phyloP scores from a whole-genome alignment of 306 rosid species.

The Mimosa pudica region DNA sequence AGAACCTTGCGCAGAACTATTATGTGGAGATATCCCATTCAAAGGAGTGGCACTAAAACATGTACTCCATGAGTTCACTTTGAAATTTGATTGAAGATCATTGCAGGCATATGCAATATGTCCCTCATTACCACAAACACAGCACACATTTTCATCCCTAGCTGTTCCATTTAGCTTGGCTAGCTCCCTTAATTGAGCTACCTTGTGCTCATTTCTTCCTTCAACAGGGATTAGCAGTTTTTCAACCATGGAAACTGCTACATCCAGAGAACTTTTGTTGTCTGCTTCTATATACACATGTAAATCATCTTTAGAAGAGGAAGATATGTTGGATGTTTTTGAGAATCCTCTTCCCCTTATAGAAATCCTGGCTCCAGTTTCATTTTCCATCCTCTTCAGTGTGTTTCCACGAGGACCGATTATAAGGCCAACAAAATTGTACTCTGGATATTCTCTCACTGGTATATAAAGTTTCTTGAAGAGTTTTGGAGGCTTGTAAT shows the following conservation, averaged over 20 bases:
- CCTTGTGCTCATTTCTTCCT: slow-evolving; percentile 35
- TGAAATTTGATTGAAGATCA: slow-evolving; percentile 19
- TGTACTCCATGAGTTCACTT: not conserved
- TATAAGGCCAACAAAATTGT: slow-evolving; percentile 65
- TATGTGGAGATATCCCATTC: slow-evolving; percentile 14
- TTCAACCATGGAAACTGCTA: slow-evolving; percentile 34
- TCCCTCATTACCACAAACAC: slow-evolving; percentile 22
- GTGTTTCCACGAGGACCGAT: slow-evolving; percentile 80
- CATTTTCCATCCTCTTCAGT: slow-evolving; percentile 70
- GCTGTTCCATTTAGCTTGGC: slow-evolving; percentile 21
- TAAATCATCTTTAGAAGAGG: slow-evolving; percentile 29
- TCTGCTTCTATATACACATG: slow-evolving; percentile 36
- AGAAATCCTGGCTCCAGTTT: slow-evolving; percentile 65
- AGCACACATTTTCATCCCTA: slow-evolving; percentile 26
- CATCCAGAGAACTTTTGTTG: slow-evolving; percentile 31
- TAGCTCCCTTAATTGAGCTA: slow-evolving; percentile 28
- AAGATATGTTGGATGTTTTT: slow-evolving; percentile 21
- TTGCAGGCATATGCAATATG: slow-evolving; percentile 30
- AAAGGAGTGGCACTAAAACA: not conserved
- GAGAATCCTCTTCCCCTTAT: slow-evolving; percentile 66
- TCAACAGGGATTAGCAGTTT: slow-evolving; percentile 32
- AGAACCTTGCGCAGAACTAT: not conserved
- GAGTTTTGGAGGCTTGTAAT: slow-evolving; percentile 58
- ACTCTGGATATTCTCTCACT: slow-evolving; percentile 63
- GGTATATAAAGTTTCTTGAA: slow-evolving; percentile 67